phyloP scores from a whole-genome alignment of 2,329 filamentous ascomycete species.

The Fusarium virguliforme region DNA sequence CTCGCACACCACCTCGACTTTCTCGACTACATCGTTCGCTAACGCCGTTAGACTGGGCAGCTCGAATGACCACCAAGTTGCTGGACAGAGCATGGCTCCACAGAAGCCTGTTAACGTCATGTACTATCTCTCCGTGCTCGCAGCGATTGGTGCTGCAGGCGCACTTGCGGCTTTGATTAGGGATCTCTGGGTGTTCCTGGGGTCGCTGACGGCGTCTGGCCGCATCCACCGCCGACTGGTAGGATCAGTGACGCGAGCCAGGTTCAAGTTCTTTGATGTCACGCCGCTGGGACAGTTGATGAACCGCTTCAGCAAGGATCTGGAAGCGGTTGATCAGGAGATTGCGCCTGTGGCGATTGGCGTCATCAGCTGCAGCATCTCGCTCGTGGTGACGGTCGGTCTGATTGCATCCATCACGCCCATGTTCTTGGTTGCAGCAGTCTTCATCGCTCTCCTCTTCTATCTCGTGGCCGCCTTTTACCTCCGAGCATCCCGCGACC shows the following conservation, averaged over 20 bases:
- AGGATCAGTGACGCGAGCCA: constrained; percentile 84
- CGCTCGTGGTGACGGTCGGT: constrained; percentile 86
- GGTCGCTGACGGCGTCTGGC: constrained; percentile 89
- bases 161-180: constrained; percentile 86
- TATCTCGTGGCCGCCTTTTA: constrained; percentile 89
- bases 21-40: constrained; percentile 55
- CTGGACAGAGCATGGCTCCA: not conserved
- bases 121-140: constrained; percentile 90
- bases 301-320: constrained; percentile 98
- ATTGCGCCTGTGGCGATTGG: constrained; percentile 92
- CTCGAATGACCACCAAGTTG: constrained; percentile 13
- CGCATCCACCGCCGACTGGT: constrained; percentile 87
- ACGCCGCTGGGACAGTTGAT: constrained; percentile 96
- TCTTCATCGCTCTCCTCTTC: constrained; percentile 89
- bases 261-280: constrained; percentile 98
- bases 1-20: constrained; percentile 49
- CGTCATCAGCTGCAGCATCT: constrained; percentile 75
- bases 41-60: constrained; percentile 60
- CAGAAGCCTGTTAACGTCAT: constrained; percentile 76
- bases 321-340: constrained; percentile 95
- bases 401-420: constrained; percentile 93
- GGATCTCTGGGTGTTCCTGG: constrained; percentile 92
- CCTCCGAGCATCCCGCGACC: constrained; percentile 90
- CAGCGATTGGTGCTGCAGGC: constrained; percentile 82
- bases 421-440: constrained; percentile 87